These are phyloP conservation scores for Aspergillus quadricinctus DNA, from an alignment of 2,329 filamentous ascomycete genomes.

Conservation along the genomic window DNA sequence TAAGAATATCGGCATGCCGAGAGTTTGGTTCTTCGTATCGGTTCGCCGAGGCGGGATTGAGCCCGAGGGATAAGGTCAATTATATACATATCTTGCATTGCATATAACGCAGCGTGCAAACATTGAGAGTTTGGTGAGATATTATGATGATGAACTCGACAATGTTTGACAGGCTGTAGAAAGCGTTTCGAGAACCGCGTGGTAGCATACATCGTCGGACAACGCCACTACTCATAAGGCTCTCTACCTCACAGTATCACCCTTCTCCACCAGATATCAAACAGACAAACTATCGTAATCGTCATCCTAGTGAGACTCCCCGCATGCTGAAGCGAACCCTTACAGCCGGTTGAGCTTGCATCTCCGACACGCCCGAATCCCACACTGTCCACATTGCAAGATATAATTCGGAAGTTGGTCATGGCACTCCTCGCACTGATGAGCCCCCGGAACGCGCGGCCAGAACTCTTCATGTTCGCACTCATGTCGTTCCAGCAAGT, in stretches of 20 bases:
- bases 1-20: background rate
- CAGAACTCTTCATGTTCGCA: constrained; percentile 12
- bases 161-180: background rate
- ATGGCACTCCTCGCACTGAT: constrained; percentile 7
- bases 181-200: background rate
- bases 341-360: constrained; percentile 12
- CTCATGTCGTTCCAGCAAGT: constrained; percentile 11
- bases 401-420: constrained; percentile 6
- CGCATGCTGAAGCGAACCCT: background rate
- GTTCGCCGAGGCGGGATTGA: background rate
- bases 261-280: background rate
- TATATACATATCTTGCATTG: background rate
- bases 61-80: too few species aligned
- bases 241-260: background rate
- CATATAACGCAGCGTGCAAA: background rate
- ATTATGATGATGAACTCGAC: background rate
- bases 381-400: constrained; percentile 6
- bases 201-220: background rate
- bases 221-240: background rate
- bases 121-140: background rate
- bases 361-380: constrained; percentile 4
- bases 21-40: background rate
- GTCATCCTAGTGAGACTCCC: background rate
- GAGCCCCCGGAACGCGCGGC: background rate
- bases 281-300: background rate